Evolutionary conservation across 345 rosid species (phyloP), one percentile per base, ranked within the genome.

Genomic region (Citrus maxima): DNA sequence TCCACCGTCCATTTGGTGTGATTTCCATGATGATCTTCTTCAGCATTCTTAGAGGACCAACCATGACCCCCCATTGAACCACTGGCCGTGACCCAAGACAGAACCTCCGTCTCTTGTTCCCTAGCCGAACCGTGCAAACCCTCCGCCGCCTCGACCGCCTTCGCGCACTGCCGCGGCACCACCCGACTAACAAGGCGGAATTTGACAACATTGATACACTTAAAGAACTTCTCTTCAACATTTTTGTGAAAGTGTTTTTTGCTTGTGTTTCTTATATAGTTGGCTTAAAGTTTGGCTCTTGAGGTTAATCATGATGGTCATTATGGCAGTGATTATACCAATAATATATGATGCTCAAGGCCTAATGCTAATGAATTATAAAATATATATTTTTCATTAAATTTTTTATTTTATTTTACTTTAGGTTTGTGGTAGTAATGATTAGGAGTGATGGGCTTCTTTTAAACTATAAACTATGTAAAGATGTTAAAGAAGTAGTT

Each of bases 41-140:
- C 63, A 95, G 56, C 74, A 86, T 78, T 75, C 83, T 84, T 74
- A 93, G 60, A 2, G 89, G 91, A 67, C 86, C 86, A 34, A 84
- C 90, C 83, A 92, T 72, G 32, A 80, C 80, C 19, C 89, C 85
- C 99, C 99, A 95, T n/a, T 84, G 92, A 74, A 90, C 88, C 82
- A 85, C 93, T 72, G 82, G 74, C 30, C 97, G 84, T 3, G 89
- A 81, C 46, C 92, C 92, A 0, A 91, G 81, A 60, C 84, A 86
- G 80, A 93, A 87, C 65, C 97, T 94, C 14, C 94, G 76, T 18
- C 95, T 87, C 82, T 82, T 84, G 73, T 89, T 91, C 79, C 98
- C 97, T 22, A 95, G 88, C 80, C 96, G 83, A 25, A 89, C 73
- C 9, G 89, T 88, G 85, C 85, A 62, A 12, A 80, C 78, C 62